A percentile compares a stretch with the other conserved stretches of the same genome.
Evolutionary conservation across 1,139 yeast genomes (phyloP).

Genomic region (Torulaspora pretoriensis): DNA sequence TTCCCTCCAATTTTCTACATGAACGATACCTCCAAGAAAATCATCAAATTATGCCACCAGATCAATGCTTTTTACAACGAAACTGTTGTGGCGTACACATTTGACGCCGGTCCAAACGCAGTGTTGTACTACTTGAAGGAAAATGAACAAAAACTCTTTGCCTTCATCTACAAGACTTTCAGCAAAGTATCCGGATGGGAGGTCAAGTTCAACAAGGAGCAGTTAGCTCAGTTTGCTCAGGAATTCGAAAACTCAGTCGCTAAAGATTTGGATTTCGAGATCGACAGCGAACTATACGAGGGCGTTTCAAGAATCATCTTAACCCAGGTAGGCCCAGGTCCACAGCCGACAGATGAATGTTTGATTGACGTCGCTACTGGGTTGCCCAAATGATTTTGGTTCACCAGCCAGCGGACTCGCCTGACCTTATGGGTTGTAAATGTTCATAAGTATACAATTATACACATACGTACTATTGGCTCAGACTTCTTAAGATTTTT

Average conservation of each 20-base stretch:
- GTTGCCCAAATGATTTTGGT: conserved; percentile 36
- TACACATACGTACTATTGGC: conserved; percentile 1
- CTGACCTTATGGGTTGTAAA: not conserved
- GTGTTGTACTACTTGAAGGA: conserved; percentile 81
- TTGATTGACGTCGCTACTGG: conserved; percentile 52
- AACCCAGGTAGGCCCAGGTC: conserved; percentile 86
- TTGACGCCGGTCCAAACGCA: conserved; percentile 99
- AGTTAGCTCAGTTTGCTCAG: conserved; percentile 30
- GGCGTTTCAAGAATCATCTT: conserved; percentile 81
- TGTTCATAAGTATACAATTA: conserved; percentile 3
- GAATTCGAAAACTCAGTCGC: conserved; percentile 41
- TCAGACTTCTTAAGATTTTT: not conserved
- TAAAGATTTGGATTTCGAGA: conserved; percentile 37
- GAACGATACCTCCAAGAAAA: conserved; percentile 89
- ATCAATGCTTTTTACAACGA: conserved; percentile 65
- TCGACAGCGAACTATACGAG: conserved; percentile 51
- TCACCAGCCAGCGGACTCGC: not conserved
- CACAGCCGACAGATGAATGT: conserved; percentile 51
- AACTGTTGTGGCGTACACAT: conserved; percentile 87
- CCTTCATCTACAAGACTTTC: conserved; percentile 54
- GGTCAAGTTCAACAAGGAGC: conserved; percentile 35
- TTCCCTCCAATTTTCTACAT: conserved; percentile 93
- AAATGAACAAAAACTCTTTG: conserved; percentile 64
- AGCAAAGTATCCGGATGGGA: conserved; percentile 69
- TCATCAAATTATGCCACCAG: conserved; percentile 75